phyloP scores from a whole-genome alignment of 805 yeast genomes.

The Pachysolen tannophilus region DNA sequence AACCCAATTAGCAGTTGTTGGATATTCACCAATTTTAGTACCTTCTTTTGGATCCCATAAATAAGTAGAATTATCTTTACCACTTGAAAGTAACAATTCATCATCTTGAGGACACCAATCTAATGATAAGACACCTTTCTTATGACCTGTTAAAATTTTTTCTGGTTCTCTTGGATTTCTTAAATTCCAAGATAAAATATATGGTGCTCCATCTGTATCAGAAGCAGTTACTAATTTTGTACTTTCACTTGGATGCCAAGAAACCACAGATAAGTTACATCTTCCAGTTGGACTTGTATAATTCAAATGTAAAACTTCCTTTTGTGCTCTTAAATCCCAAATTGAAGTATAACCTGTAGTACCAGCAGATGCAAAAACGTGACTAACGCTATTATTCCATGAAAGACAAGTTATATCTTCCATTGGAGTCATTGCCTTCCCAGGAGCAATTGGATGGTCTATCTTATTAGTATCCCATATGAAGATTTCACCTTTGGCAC shows the following conservation, averaged over 20 bases:
- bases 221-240: constrained; percentile 87
- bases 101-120: constrained; percentile 93
- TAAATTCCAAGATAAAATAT: constrained; percentile 86
- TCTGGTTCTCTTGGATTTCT: constrained; percentile 93
- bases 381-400: constrained; percentile 80
- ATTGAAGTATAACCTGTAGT: constrained; percentile 79
- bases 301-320: constrained; percentile 81
- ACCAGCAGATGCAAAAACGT: constrained; percentile 89
- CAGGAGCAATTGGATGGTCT: constrained; percentile 51
- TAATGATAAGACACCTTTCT: constrained; percentile 78
- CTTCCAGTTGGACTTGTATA: constrained; percentile 53
- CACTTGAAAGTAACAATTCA: constrained; percentile 74
- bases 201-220: constrained; percentile 71
- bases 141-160: constrained; percentile 65
- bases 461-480: constrained; percentile 80
- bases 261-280: constrained; percentile 71
- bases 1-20: constrained; percentile 90
- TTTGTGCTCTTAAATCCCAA: constrained; percentile 86
- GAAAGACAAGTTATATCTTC: constrained; percentile 75
- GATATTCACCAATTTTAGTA: constrained; percentile 72
- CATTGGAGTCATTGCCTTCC: constrained; percentile 66
- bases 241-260: constrained; percentile 91
- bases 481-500: constrained; percentile 77
- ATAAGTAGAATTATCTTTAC: constrained; percentile 80
- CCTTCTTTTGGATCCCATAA: constrained; percentile 88